Evolutionary conservation across 306 rosid genomes (phyloP).

Genomic region (Echinosophora koreensis): DNA sequence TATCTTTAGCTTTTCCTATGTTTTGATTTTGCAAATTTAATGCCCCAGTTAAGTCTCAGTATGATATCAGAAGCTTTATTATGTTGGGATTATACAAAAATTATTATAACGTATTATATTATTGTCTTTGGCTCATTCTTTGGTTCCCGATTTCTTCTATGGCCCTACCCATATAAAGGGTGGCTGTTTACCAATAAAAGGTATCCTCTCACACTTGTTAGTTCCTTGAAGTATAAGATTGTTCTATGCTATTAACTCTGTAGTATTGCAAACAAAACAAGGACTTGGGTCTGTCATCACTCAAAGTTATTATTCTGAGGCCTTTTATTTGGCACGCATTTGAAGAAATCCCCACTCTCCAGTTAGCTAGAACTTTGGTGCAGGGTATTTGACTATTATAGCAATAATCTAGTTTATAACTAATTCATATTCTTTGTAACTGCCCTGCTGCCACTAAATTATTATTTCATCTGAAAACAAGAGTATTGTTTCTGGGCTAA

Average conservation of each 20-base stretch:
- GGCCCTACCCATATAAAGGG: conserved; percentile 1
- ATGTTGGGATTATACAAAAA: conserved; percentile 17
- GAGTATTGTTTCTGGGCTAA: background rate
- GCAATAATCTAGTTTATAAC: background rate
- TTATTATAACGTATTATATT: background rate
- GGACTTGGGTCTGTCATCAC: no score
- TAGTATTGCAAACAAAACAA: background rate
- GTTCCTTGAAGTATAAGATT: background rate
- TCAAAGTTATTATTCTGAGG: background rate
- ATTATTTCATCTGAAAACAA: conserved; percentile 31
- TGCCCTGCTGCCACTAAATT: background rate
- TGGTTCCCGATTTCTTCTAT: background rate
- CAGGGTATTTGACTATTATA: background rate
- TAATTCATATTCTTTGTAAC: background rate
- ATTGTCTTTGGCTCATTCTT: background rate
- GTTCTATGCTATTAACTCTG: background rate
- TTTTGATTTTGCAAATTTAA: conserved; percentile 6
- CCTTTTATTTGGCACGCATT: background rate
- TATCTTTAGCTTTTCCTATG: conserved; percentile 26
- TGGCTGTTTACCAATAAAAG: background rate
- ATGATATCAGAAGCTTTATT: background rate
- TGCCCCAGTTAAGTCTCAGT: background rate
- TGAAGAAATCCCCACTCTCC: background rate
- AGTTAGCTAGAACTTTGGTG: background rate
- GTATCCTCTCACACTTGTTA: background rate